These are phyloP conservation scores for Rhazya stricta DNA, from an alignment of 257 asterid species.

Conservation along the genomic window DNA sequence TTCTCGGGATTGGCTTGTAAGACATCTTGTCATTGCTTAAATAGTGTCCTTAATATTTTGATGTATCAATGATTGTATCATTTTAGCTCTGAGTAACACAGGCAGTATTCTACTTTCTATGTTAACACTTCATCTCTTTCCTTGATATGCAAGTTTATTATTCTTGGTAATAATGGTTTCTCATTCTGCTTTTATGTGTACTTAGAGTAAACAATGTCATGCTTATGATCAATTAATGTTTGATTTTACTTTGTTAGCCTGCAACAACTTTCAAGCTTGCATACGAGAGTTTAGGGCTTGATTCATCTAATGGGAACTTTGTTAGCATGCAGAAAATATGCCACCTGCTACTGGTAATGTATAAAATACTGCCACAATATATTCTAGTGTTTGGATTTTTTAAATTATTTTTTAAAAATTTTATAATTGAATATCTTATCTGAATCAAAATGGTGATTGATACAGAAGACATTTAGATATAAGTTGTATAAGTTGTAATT, in stretches of 20 bases:
- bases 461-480: not conserved
- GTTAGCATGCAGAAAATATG: constrained; percentile 93
- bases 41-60: not conserved
- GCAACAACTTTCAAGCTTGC: constrained; percentile 82
- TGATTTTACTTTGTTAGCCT: constrained; percentile 51
- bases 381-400: not conserved
- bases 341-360: constrained; percentile 91
- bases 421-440: not conserved
- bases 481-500: not conserved
- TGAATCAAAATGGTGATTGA: not conserved
- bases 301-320: constrained; percentile 72
- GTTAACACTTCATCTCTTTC: not conserved
- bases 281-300: constrained; percentile 67
- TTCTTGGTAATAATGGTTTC: not conserved
- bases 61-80: not conserved
- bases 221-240: constrained; percentile 16
- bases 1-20: too few species aligned
- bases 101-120: not conserved
- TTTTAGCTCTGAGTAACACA: not conserved
- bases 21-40: not conserved
- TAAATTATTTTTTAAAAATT: too few species aligned
- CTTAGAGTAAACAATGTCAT: not conserved
- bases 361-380: too few species aligned
- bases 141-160: not conserved
- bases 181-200: not conserved